These are phyloP conservation scores for Myxozyma vanderwaltii DNA, from an alignment of 805 yeast genomes.

Conservation along the genomic window DNA sequence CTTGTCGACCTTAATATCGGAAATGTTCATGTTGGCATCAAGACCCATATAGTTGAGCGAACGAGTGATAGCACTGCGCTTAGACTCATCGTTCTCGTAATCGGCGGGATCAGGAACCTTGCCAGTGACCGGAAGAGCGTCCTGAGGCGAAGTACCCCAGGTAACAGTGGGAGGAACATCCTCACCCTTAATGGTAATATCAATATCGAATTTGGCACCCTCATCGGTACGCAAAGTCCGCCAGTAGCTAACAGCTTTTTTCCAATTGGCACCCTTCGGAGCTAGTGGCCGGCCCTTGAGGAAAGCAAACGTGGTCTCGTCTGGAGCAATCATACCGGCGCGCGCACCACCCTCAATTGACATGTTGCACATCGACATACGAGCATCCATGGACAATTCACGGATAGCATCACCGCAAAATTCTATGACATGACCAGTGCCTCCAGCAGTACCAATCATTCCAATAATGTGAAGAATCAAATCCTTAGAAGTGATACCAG, in stretches of 20 bases:
- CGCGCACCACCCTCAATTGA: constrained; percentile 99
- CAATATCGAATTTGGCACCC: constrained; percentile 86
- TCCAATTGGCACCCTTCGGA: constrained; percentile 94
- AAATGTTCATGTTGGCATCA: constrained; percentile 74
- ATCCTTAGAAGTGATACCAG: constrained; percentile 96
- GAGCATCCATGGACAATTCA: constrained; percentile 89
- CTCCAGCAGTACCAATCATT: constrained; percentile 98
- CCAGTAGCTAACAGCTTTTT: constrained; percentile 92
- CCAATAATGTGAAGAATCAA: constrained; percentile 92
- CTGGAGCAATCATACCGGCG: constrained; percentile 99
- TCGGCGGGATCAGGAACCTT: constrained; percentile 86
- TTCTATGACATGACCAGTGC: constrained; percentile 96
- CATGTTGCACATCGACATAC: constrained; percentile 99
- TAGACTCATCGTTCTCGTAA: constrained; percentile 57
- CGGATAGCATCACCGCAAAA: constrained; percentile 95
- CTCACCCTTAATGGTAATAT: constrained; percentile 73
- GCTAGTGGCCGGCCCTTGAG: constrained; percentile 92
- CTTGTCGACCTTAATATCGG: constrained; percentile 79
- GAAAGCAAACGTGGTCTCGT: constrained; percentile 82
- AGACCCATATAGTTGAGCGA: constrained; percentile 93
- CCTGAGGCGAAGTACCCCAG: constrained; percentile 99
- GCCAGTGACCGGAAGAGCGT: constrained; percentile 92
- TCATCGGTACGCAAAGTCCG: constrained; percentile 81
- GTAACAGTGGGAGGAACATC: constrained; percentile 96
- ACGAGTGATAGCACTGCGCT: constrained; percentile 82